Conservation (phyloP, 1,139 yeast genomes). For the Petasospora fabianii region DNA sequence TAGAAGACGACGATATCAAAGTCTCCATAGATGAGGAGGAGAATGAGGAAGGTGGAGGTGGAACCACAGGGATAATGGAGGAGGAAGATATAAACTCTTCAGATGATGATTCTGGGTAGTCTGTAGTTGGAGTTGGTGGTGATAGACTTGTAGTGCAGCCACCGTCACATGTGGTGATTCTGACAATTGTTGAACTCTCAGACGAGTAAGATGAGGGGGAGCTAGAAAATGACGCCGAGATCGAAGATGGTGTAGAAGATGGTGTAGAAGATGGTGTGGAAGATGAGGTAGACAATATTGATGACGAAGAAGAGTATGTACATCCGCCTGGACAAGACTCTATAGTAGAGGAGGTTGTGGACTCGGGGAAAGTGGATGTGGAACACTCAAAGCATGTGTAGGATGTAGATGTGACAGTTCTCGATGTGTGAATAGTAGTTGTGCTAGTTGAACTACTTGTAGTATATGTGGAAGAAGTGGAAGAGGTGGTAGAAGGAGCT, state of each 20-base stretch:
- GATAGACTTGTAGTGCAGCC: slow-evolving; percentile 2
- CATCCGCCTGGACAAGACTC: neutral
- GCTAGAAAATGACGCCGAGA: slow-evolving; percentile 1
- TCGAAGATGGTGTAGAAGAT: neutral
- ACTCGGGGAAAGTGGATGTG: neutral
- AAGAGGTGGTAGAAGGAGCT: neutral
- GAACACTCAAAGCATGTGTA: slow-evolving; percentile 1
- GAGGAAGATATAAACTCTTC: neutral
- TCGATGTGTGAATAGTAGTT: slow-evolving; percentile 1
- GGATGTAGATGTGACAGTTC: neutral
- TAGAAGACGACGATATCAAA: neutral
- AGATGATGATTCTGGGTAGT: neutral
- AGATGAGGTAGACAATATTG: slow-evolving; percentile 1
- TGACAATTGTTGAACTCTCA: neutral
- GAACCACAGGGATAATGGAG: neutral
- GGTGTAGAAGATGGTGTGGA: neutral
- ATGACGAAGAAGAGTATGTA: slow-evolving; percentile 1
- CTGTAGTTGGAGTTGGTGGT: neutral
- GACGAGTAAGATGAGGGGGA: slow-evolving; percentile 1
- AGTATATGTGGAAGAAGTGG: neutral
- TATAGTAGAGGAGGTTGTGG: neutral
- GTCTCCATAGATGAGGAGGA: neutral
- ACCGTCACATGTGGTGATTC: neutral
- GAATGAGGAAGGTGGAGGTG: neutral
- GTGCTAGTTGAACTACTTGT: neutral